phyloP scores from a whole-genome alignment of 441 rosid genomes.

The Codiaeum variegatum region DNA sequence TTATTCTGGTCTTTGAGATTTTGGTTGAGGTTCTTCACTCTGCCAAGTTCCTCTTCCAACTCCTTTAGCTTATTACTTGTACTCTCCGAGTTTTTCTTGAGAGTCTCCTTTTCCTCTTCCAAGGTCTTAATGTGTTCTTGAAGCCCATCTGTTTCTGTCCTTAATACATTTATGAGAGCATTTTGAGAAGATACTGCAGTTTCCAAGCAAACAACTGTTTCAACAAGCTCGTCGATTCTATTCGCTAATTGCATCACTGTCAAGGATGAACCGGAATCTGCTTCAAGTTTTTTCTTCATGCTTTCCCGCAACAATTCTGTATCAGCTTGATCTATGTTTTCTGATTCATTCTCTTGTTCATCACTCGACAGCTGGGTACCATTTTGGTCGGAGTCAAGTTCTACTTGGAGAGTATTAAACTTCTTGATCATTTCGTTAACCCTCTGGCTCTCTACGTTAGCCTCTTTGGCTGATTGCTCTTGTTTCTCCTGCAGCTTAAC shows the following conservation, averaged over 20 bases:
- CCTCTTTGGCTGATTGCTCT: conserved; percentile 48
- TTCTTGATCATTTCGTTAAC: conserved; percentile 44
- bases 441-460: conserved; percentile 40
- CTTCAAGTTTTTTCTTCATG: conserved; percentile 31
- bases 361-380: conserved; percentile 18
- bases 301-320: conserved; percentile 28
- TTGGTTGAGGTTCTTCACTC: conserved; percentile 44
- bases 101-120: conserved; percentile 55
- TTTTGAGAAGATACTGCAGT: conserved; percentile 52
- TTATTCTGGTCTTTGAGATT: conserved; percentile 43
- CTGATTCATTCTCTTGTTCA: conserved; percentile 26
- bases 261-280: conserved; percentile 25
- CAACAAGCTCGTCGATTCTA: conserved; percentile 69
- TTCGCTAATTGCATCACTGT: conserved; percentile 57
- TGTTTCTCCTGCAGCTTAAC: conserved; percentile 54
- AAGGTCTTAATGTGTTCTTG: conserved; percentile 46
- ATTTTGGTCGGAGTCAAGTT: conserved; percentile 18
- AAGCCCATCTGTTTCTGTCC: conserved; percentile 51
- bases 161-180: conserved; percentile 51
- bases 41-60: conserved; percentile 55
- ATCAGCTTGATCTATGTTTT: conserved; percentile 13
- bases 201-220: conserved; percentile 58
- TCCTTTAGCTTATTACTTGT: conserved; percentile 41
- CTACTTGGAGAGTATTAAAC: conserved; percentile 40
- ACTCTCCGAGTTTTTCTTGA: conserved; percentile 37